Evolutionary conservation across 768 basidiomycete species (phyloP).

Genomic region (Boletus rubescentipes): DNA sequence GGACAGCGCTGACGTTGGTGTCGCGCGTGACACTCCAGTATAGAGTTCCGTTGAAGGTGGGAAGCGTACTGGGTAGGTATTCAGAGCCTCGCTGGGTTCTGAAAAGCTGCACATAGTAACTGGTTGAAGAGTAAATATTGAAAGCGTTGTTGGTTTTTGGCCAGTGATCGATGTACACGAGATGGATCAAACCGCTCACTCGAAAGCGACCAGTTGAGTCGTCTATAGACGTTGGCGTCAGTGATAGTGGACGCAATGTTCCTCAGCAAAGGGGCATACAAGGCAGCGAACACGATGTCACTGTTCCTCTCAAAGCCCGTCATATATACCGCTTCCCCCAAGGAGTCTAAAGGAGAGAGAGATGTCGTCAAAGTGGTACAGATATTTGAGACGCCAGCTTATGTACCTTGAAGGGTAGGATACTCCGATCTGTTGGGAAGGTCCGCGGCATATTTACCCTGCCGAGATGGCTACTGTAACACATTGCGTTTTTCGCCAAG

Average conservation of each 20-base stretch:
- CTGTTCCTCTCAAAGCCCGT: conserved; percentile 61
- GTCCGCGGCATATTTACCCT: too few relatives aligned
- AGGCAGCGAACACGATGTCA: conserved; percentile 61
- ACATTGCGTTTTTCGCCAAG: too few relatives aligned
- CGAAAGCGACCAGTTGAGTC: conserved; percentile 59
- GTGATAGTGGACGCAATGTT: conserved; percentile 37
- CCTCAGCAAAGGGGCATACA: conserved; percentile 60
- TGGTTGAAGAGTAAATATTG: conserved; percentile 56
- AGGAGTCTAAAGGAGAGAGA: conserved; percentile 39
- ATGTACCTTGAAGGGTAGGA: conserved; percentile 59
- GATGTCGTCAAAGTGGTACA: too few relatives aligned
- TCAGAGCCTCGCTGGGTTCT: conserved; percentile 59
- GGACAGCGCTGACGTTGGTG: conserved; percentile 32
- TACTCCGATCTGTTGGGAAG: too few relatives aligned
- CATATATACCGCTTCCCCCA: conserved; percentile 67
- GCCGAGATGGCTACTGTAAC: too few relatives aligned
- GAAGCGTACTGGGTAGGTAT: conserved; percentile 64
- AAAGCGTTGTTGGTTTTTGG: conserved; percentile 44
- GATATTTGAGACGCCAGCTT: conserved; percentile 12
- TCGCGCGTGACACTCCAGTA: conserved; percentile 59
- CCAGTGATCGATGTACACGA: too few relatives aligned
- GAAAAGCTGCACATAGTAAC: conserved; percentile 65
- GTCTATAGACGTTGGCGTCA: conserved; percentile 32
- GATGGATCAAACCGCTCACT: conserved; percentile 39
- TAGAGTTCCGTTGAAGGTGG: conserved; percentile 44